Evolutionary conservation across 2,329 filamentous ascomycete species (phyloP), one percentile per base, ranked within the genome.

Genomic region (Endocalyx cinctus): DNA sequence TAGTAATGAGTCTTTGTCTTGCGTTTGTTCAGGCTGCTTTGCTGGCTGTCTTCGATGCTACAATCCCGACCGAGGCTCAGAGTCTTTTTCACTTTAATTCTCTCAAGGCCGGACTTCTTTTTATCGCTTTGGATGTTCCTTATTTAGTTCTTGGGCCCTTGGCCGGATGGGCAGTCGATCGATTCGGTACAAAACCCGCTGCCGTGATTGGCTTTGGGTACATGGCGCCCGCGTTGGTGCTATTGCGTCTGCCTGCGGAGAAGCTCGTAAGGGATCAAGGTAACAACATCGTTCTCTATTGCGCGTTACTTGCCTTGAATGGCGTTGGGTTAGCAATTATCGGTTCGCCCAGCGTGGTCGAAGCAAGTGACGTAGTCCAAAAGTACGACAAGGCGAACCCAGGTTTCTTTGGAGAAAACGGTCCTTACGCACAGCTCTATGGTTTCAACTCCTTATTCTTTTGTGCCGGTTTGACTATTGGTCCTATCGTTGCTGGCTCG

Each of bases 351-450:
- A 64, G 64, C 8, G 65, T 79, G 7, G 75, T 80, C 13, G 77
- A 81, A 51, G 64, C 72, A 2, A 72, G 72, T 5, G 57, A 62
- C 10, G 62, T 79, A 1, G 65, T 79, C 2, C 67, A 74, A 41
- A 66, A 63, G 26, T 79, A 75, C 45, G 66, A 75, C 39, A 60
- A 67, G 28, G 67, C 67, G 1, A 81, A 80, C 35, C 62, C 62
- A 1, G 66, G 65, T 1, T 60, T 74, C 31, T 81, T 80, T 42
- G 72, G 74, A 1, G 55, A 62, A 1, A 61, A 70, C 5, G 72
- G 73, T 0, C 77, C 78, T 0, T 81, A 81, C 48, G 78, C 77
- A 2, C 79, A 83, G 54, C 62, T 82, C 1, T 84, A 82, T 50
- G 77, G 74, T 3, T 59, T 83, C 38, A 79, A 76, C 45, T 76